Conservation (phyloP, 2,329 filamentous ascomycete genomes). For the Hysterium pulicare region DNA sequence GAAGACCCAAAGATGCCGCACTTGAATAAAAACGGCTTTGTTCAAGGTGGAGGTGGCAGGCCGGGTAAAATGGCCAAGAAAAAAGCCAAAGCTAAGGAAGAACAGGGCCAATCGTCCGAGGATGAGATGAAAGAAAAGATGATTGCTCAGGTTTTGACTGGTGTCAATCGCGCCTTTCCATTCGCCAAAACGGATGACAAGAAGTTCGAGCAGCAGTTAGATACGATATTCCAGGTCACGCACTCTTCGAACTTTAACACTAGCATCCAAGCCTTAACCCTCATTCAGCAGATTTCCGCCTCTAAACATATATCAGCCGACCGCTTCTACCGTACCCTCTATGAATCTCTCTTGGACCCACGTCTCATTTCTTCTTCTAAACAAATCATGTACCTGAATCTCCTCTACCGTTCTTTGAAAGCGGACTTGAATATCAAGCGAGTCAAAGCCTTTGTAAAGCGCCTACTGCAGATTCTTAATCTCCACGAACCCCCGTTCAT, state of each 20-base stretch:
- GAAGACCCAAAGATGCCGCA: slow-evolving; percentile 36
- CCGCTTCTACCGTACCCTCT: slow-evolving; percentile 90
- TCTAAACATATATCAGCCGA: slow-evolving; percentile 79
- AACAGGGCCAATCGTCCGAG: slow-evolving; percentile 42
- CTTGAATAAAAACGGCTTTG: slow-evolving; percentile 49
- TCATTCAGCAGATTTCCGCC: slow-evolving; percentile 87
- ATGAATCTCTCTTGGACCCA: slow-evolving; percentile 90
- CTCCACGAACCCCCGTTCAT: slow-evolving; percentile 91
- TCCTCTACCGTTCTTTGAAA: slow-evolving; percentile 84
- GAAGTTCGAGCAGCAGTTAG: slow-evolving; percentile 80
- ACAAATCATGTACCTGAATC: slow-evolving; percentile 89
- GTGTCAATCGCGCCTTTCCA: slow-evolving; percentile 92
- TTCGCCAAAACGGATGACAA: slow-evolving; percentile 78
- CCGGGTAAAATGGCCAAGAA: slow-evolving; percentile 52
- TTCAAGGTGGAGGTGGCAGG: slow-evolving; percentile 54
- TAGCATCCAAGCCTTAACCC: slow-evolving; percentile 87
- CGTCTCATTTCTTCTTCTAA: slow-evolving; percentile 88
- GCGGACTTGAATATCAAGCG: slow-evolving; percentile 85
- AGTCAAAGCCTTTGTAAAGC: slow-evolving; percentile 93
- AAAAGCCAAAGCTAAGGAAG: slow-evolving; percentile 42
- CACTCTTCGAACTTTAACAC: slow-evolving; percentile 99
- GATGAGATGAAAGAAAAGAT: slow-evolving; percentile 83
- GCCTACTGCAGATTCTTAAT: slow-evolving; percentile 80
- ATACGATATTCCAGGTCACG: slow-evolving; percentile 92
- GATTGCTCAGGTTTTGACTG: slow-evolving; percentile 84